Conservation (phyloP, 331 rosid genomes). For the Malus hybrid region DNA sequence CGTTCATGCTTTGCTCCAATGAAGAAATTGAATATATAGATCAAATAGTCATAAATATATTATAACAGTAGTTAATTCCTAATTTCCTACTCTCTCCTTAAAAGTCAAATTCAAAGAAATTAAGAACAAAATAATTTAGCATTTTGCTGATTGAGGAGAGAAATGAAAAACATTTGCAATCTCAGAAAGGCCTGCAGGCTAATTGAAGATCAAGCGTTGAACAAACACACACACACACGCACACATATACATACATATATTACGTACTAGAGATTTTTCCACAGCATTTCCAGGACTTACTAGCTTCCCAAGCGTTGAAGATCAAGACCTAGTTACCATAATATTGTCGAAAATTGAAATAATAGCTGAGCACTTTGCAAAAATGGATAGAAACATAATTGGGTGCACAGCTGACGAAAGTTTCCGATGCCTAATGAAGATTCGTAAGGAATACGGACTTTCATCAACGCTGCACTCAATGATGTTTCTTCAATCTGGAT, state of each 20-base stretch:
- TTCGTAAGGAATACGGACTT: background rate
- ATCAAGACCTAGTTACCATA: too few relatives aligned
- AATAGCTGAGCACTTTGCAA: background rate
- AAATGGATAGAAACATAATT: conserved; percentile 47
- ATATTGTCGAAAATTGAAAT: too few relatives aligned
- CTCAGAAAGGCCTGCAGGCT: background rate
- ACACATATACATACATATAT: too few relatives aligned
- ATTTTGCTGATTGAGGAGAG: background rate
- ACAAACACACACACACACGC: too few relatives aligned
- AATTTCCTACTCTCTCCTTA: background rate
- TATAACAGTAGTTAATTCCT: too few relatives aligned
- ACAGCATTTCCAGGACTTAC: too few relatives aligned
- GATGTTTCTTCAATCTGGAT: conserved; percentile 50
- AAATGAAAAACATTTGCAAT: background rate
- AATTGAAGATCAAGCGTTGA: background rate
- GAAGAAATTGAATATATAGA: too few relatives aligned
- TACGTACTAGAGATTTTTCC: too few relatives aligned
- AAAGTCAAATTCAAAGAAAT: background rate
- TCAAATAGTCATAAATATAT: too few relatives aligned
- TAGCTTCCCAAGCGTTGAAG: too few relatives aligned
- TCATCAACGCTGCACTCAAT: conserved; percentile 99
- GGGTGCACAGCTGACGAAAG: conserved; percentile 49
- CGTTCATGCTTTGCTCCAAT: too few relatives aligned
- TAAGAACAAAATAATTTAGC: background rate
- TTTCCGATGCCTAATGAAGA: background rate